Evolutionary conservation across 768 basidiomycete species (phyloP), one percentile per base, ranked within the genome.

Genomic region (Lactifluus piperatus): DNA sequence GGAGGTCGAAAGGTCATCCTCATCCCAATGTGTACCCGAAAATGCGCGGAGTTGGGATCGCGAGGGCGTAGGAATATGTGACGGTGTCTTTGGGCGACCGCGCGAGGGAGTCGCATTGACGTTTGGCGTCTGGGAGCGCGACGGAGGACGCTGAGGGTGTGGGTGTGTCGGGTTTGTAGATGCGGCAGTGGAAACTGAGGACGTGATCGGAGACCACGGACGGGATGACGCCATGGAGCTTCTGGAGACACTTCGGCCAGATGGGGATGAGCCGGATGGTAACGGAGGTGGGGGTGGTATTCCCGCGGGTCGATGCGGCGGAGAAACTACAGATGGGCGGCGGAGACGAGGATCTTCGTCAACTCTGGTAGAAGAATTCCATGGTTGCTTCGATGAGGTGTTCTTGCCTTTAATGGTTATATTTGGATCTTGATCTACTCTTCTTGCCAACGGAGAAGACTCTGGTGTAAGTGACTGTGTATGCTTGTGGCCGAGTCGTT

Each of bases 331-430:
- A 77, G 66, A 77, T 79, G 14, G 80, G 76, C 29, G 80, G 76
- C 34, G 77, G 71, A 30, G 73, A 75, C 67, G 80, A 83, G 62
- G 79, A 83, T 63, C 79, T 68, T 29, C 77, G 79, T 82, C 75
- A n/a, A 92, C 78, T 66, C 76, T 88, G 1, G 89, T 91, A 5
- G 89, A 92, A 63, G 84, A 79, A 67, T 93, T 93, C 91, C 91
- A 93, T 34, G 71, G 80, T 79, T 57, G 58, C 55, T 54, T 59
- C 26, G 54, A 7, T 29, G 57, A 32, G 2, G 62, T 52, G 13
- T 43, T 55, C 49, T 57, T 71, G 26, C 63, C 67, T 65, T 79
- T 81, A 50, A 77, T 62, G 37, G 78, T 78, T 13, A 73, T 60
- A 57, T 68, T 71, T n/a, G 70, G 64, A 60, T 79, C 47, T 22